These are phyloP conservation scores for Acanthamoeba royreba DNA, from an alignment of 208 protist genomes.

Conservation along the genomic window DNA sequence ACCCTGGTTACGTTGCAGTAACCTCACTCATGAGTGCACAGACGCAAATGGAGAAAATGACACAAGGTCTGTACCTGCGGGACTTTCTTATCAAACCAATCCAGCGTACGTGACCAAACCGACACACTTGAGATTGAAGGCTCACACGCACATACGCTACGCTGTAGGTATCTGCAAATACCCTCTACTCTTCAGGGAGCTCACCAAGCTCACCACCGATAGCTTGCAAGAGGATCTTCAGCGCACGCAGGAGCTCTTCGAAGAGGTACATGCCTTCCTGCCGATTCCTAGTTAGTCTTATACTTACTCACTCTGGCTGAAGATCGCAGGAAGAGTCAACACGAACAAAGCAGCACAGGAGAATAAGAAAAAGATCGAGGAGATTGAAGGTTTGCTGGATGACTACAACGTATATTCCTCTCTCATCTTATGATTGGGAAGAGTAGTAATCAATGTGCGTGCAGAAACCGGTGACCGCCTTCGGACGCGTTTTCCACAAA, in stretches of 20 bases:
- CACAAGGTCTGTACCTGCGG: background rate
- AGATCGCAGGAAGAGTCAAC: background rate
- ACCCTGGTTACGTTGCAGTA: background rate
- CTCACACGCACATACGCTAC: background rate
- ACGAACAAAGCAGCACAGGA: background rate
- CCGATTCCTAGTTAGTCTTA: background rate
- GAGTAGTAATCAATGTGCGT: background rate
- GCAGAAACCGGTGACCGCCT: background rate
- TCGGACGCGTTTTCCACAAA: background rate
- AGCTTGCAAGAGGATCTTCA: background rate
- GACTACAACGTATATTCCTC: background rate
- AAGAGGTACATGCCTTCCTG: background rate
- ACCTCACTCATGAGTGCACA: no score
- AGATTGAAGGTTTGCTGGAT: background rate
- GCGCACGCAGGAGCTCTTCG: background rate
- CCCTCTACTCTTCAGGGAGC: background rate
- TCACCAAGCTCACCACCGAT: background rate
- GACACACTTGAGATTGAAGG: background rate
- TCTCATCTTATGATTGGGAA: background rate
- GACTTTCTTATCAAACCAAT: conserved; percentile 9
- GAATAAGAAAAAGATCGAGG: background rate
- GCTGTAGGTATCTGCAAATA: background rate
- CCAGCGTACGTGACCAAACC: background rate
- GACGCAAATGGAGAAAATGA: background rate
- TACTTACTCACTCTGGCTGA: no score